Base-by-base conservation (phyloP, 2,329 filamentous ascomycete genomes). In the Beauveria australis region DNA sequence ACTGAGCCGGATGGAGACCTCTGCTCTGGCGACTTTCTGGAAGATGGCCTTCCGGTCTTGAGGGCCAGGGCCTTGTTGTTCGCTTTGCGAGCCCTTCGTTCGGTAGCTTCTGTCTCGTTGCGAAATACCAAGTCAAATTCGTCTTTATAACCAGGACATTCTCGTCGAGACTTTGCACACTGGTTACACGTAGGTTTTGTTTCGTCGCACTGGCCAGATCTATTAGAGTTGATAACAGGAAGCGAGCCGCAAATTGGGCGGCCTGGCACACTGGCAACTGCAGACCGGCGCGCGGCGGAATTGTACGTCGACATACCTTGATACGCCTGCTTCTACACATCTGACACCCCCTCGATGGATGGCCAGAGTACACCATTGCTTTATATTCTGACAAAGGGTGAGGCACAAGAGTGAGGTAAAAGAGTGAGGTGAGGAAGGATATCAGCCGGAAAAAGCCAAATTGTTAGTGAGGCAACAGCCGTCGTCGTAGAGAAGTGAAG, bases 241-340 rank as follows among this genome's bases (percentile, higher is more conserved):
- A 30, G 41, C 12, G 19, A 46, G 24, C 59, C 44, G 9, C 8
- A 40, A 30, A 10, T 14, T 30, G 8, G 53, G 18, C 12, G 18
- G 18, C 10, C 41, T 46, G 18, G 24, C 10, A n/a, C 3, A 28
- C 6, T 6, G 14, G 22, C 40, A 55, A 2, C 2, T 9, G 10
- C 40, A 44, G 7, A 22, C 3, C 14, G 33, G 24, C 16, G 22
- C 10, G 14, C 16, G 22, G 1, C 5, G 14, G 41, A 28, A 14
- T 7, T 41, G 3, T 7, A 12, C 53, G 46, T 44, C 3, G 5
- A 65, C 78, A 64, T 78, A 88, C 88, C 81, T 90, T 90, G 70
- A 91, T 90, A 66, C 87, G 81, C 65, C 88, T 80, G 41, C 81
- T 87, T 70, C 87, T 82, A 71, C 88, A 91, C 82, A 87, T 89